Percentiles rank a stretch among this genome's conserved stretches.
phyloP scores from a whole-genome alignment of 179 eudicot genomes.

The Dionaea muscipula region DNA sequence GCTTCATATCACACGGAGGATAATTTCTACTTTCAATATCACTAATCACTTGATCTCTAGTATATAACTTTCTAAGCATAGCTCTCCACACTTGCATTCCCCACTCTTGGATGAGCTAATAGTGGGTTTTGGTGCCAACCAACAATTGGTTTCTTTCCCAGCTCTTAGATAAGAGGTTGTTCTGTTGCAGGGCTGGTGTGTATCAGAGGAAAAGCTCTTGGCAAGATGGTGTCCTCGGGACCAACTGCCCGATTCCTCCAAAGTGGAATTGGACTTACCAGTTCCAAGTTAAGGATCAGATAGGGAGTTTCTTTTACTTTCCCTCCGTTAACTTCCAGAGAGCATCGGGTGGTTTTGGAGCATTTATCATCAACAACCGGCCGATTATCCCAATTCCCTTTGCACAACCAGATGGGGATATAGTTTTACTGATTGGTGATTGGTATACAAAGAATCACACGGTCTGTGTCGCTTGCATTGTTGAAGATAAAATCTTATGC shows the following conservation, averaged over 20 bases:
- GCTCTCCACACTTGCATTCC: too few species aligned
- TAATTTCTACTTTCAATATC: too few species aligned
- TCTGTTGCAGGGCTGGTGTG: constrained; percentile 40
- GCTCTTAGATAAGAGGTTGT: too few species aligned
- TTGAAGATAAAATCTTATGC: too few species aligned
- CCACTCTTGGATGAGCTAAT: too few species aligned
- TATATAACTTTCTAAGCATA: too few species aligned
- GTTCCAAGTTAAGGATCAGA: constrained; percentile 90
- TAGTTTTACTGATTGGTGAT: constrained; percentile 73
- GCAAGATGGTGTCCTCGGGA: constrained; percentile 88
- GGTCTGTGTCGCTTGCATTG: too few species aligned
- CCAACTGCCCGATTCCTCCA: constrained; percentile 80
- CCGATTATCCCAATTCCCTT: constrained; percentile 48
- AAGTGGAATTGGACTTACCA: constrained; percentile 65
- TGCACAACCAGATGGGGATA: constrained; percentile 58
- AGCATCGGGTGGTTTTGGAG: constrained; percentile 82
- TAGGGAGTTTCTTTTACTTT: constrained; percentile 74
- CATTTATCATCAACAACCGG: constrained; percentile 49
- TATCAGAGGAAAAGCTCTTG: constrained; percentile 77
- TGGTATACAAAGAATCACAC: constrained; percentile 77
- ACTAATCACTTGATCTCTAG: too few species aligned
- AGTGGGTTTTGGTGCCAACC: too few species aligned
- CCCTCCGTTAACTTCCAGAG: constrained; percentile 75
- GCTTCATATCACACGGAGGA: too few species aligned
- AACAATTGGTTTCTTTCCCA: too few species aligned